These are phyloP conservation scores for Notholithocarpus densiflorus DNA, from an alignment of 306 rosid species.

Conservation along the genomic window DNA sequence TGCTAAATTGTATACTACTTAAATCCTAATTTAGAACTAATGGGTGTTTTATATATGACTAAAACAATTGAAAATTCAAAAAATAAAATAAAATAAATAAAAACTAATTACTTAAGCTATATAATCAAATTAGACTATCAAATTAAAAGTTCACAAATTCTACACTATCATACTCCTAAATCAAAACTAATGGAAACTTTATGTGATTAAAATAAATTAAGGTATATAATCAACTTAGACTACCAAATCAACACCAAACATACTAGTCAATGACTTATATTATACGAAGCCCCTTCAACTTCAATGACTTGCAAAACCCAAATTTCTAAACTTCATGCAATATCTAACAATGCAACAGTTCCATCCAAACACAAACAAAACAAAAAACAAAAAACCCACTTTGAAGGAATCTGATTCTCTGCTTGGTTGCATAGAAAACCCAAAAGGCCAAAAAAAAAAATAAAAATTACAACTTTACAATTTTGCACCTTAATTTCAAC, in stretches of 20 bases:
- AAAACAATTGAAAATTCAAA: no score
- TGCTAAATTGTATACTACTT: not conserved
- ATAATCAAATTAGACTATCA: not conserved
- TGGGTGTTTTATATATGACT: not conserved
- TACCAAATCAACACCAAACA: not conserved
- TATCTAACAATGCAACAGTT: not conserved
- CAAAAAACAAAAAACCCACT: not conserved
- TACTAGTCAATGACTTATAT: not conserved
- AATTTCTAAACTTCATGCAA: not conserved
- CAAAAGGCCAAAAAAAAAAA: not conserved
- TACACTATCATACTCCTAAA: not conserved
- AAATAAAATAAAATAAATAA: not conserved
- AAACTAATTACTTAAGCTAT: slow-evolving; percentile 3
- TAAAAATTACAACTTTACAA: not conserved
- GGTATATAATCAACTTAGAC: not conserved
- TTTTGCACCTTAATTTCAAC: not conserved
- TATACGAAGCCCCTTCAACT: not conserved
- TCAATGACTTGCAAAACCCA: not conserved
- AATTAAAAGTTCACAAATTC: not conserved
- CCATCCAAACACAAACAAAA: not conserved
- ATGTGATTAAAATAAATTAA: not conserved
- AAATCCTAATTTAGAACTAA: not conserved
- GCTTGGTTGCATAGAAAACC: not conserved
- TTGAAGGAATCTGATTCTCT: not conserved
- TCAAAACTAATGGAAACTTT: not conserved